Conservation (phyloP, 140 eudicot species). For the Bidens hawaiensis region DNA sequence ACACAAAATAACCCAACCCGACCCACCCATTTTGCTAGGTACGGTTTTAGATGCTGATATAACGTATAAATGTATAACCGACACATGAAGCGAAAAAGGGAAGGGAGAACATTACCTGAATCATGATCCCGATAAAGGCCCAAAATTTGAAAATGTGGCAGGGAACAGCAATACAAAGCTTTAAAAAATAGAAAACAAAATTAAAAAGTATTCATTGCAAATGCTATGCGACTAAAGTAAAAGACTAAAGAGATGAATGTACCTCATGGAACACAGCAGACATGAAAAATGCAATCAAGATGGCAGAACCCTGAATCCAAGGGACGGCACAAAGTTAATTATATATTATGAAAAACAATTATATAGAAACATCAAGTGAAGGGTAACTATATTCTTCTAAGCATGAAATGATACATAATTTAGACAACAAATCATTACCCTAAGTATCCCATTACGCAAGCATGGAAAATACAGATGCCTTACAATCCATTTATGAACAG, state of each 20-base stretch:
- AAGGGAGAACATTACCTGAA: slow-evolving; percentile 57
- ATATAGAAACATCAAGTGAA: not conserved
- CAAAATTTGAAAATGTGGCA: slow-evolving; percentile 90
- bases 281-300: slow-evolving; percentile 68
- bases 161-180: slow-evolving; percentile 96
- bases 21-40: not conserved
- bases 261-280: slow-evolving; percentile 99
- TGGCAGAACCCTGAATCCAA: slow-evolving; percentile 61
- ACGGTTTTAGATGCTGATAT: not conserved
- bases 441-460: slow-evolving; percentile 80
- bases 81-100: not conserved
- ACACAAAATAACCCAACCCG: not conserved
- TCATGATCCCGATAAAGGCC: slow-evolving; percentile 93
- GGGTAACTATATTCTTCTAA: not conserved
- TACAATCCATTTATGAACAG: slow-evolving; percentile 97
- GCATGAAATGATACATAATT: not conserved
- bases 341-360: not conserved
- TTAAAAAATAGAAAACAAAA: slow-evolving; percentile 11
- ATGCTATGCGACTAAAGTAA: not conserved
- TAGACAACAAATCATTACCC: slow-evolving; percentile 38
- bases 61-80: not conserved
- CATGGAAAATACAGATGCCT: slow-evolving; percentile 89
- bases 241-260: slow-evolving; percentile 2
- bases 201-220: not conserved
- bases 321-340: slow-evolving; percentile 1